Evolutionary conservation across 768 basidiomycete genomes (phyloP).

Genomic region (Suillus spraguei): DNA sequence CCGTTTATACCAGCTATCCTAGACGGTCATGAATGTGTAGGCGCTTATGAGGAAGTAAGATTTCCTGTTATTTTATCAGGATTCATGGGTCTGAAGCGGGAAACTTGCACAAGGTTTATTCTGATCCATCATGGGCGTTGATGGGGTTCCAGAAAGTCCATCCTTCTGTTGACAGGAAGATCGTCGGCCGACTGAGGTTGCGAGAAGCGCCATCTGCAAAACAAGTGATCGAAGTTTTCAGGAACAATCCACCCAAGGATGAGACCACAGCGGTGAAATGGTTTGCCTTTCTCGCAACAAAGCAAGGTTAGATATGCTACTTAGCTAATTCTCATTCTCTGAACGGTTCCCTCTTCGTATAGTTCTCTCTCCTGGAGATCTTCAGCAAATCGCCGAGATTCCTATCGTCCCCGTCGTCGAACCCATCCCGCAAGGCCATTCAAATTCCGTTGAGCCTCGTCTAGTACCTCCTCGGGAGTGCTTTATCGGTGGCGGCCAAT

Average conservation of each 20-base stretch:
- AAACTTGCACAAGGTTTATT: constrained; percentile 55
- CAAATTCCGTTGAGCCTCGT: constrained; percentile 18
- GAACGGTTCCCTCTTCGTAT: not conserved
- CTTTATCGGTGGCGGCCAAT: constrained; percentile 47
- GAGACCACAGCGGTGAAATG: constrained; percentile 52
- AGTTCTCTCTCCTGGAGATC: constrained; percentile 59
- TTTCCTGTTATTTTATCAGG: constrained; percentile 1
- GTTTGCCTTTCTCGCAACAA: constrained; percentile 64
- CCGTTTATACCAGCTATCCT: constrained; percentile 77
- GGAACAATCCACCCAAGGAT: constrained; percentile 51
- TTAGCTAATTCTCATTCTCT: constrained; percentile 2
- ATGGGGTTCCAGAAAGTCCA: constrained; percentile 73
- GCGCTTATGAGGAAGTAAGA: constrained; percentile 65
- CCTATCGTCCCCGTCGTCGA: constrained; percentile 63
- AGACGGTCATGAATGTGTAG: constrained; percentile 49
- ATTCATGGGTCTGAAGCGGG: not conserved
- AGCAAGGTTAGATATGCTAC: constrained; percentile 43
- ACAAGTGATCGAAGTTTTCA: constrained; percentile 56
- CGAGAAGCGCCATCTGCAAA: constrained; percentile 61
- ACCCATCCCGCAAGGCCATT: constrained; percentile 14
- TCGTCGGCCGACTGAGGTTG: constrained; percentile 60
- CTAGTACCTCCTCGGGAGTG: constrained; percentile 62
- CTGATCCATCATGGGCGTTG: constrained; percentile 59
- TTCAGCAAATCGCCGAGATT: constrained; percentile 53
- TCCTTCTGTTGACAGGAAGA: constrained; percentile 47